phyloP scores from a whole-genome alignment of 2,329 filamentous ascomycete genomes.

The Botrytis sinoallii region DNA sequence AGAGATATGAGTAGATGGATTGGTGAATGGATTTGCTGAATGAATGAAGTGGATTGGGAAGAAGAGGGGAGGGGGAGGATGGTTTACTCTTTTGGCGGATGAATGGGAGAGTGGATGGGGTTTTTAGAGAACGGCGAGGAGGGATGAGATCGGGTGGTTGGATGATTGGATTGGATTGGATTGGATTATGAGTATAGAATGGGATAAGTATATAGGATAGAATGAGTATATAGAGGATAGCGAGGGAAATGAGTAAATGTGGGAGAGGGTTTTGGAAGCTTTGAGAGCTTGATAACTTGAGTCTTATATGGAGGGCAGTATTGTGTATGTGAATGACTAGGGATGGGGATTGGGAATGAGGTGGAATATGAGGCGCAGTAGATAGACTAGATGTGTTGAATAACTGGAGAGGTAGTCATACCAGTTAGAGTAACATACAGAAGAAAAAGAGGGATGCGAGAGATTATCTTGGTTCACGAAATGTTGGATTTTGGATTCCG shows the following conservation, averaged over 20 bases:
- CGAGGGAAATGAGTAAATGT: rapidly evolving
- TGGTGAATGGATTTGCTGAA: neutral
- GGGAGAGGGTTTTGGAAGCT: no score
- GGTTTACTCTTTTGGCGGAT: neutral
- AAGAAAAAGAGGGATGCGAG: neutral
- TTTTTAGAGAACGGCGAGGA: no score
- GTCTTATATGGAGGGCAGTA: neutral
- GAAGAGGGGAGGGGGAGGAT: neutral
- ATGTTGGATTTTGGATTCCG: neutral
- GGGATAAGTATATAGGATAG: neutral
- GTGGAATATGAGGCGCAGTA: neutral
- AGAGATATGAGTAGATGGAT: neutral
- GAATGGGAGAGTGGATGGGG: neutral
- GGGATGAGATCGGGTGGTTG: neutral
- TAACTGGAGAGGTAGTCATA: neutral
- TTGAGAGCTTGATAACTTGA: no score
- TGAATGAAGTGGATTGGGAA: neutral
- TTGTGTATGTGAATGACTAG: neutral
- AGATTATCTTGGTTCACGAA: neutral
- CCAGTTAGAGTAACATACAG: neutral
- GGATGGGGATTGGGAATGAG: neutral
- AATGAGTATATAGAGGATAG: neutral
- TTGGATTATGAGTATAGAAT: neutral
- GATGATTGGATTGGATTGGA: no score
- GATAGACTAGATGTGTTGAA: neutral